Evolutionary conservation across 2,329 filamentous ascomycete species (phyloP), one percentile per base, ranked within the genome.

Genomic region (Trichoderma aggressivum): DNA sequence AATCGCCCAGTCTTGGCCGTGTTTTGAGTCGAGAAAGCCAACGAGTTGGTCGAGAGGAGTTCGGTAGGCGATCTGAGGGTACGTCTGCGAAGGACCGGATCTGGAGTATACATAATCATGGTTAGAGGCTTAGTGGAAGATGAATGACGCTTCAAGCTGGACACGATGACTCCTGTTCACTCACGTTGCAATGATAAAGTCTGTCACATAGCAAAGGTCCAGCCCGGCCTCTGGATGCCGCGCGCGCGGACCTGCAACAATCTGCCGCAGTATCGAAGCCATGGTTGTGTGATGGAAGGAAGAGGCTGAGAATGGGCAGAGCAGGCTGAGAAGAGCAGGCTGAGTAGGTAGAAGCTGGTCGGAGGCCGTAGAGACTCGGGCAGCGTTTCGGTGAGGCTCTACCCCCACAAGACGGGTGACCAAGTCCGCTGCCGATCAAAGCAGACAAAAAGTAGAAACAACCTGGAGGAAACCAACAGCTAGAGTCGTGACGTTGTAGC

Each of bases 121-220:
- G 30, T 68, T 50, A 71, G 69, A 11, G 14, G n/a, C 32, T 24
- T 7, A 60, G 14, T 43, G 12, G 14, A 43, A 5, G 36, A 43
- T 43, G 36, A 18, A 39, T 43, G 12, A 16, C 6, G 24, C 7
- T 30, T 39, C 47, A 2, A 8, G 32, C 26, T 24, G 32, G 11
- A 14, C 10, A 59, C 18, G 53, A 26, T 34, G 53, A 7, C 21
- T 66, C 6, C 3, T 47, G 32, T 30, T 16, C 26, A 58, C 85
- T 71, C 79, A 89, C 85, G 87, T 90, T 18, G 85, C 89, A 71
- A 90, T 88, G 74, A 91, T 93, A 77, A 92, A 89, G 77, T 94
- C 90, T 0, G 94, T 97, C 43, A 98, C 94, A 81, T 99, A 99
- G 85, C 95, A 98, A 58, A 99, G 87, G 80, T 99, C 96, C 30